Conservation (phyloP, 2,329 filamentous ascomycete genomes). For the Tothia fuscella region DNA sequence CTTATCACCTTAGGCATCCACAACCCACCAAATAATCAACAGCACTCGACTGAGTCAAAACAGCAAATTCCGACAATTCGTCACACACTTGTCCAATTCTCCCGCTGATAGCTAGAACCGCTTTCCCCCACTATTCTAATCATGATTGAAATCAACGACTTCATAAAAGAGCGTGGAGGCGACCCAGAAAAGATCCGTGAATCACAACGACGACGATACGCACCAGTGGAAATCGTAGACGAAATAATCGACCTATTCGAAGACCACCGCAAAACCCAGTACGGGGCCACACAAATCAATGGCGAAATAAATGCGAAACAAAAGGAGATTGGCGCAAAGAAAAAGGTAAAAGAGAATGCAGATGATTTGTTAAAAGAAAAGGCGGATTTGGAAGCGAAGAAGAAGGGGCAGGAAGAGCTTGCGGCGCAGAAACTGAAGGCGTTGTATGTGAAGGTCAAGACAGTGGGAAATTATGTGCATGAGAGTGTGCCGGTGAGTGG, state of each 20-base stretch:
- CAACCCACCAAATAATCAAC: too few species aligned
- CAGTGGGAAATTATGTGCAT: constrained; percentile 86
- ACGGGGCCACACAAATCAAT: constrained; percentile 67
- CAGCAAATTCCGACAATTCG: too few species aligned
- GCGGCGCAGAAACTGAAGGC: constrained; percentile 63
- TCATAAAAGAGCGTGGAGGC: constrained; percentile 67
- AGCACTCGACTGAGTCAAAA: too few species aligned
- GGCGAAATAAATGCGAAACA: constrained; percentile 78
- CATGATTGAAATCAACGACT: constrained; percentile 39
- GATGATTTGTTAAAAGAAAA: constrained; percentile 70
- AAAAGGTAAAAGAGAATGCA: constrained; percentile 89
- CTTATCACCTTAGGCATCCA: too few species aligned
- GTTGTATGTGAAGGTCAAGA: constrained; percentile 67
- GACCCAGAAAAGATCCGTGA: constrained; percentile 86
- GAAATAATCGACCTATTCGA: constrained; percentile 80
- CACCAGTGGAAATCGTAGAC: constrained; percentile 74
- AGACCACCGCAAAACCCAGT: constrained; percentile 68
- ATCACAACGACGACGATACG: constrained; percentile 73
- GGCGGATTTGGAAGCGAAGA: constrained; percentile 63
- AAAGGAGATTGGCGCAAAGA: constrained; percentile 83
- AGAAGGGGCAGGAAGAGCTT: constrained; percentile 64
- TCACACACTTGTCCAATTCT: too few species aligned
- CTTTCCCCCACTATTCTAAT: too few species aligned
- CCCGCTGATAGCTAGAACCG: too few species aligned
- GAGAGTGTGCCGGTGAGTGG: constrained; percentile 72